Conservation (phyloP, 2,329 filamentous ascomycete species). For the Alternaria sp. region DNA sequence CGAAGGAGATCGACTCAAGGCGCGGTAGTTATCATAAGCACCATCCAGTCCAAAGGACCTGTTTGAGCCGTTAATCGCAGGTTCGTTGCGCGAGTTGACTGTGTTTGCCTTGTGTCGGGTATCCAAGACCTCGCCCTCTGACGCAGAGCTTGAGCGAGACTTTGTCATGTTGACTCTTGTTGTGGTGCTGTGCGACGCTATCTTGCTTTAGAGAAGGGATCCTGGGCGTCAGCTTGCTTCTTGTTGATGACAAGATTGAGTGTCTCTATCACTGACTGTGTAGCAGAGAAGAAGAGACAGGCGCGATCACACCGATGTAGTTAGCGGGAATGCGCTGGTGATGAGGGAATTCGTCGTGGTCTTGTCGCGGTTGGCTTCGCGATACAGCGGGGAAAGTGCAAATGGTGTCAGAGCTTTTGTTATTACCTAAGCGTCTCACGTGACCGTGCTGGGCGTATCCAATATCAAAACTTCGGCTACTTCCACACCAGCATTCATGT, state of each 20-base stretch:
- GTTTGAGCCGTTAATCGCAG: conserved; percentile 46
- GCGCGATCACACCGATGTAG: conserved; percentile 18
- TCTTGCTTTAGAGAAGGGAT: conserved; percentile 19
- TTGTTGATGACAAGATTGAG: conserved; percentile 35
- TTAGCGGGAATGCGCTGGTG: conserved; percentile 11
- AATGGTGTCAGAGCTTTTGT: conserved; percentile 15
- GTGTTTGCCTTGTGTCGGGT: conserved; percentile 48
- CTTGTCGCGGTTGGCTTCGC: conserved; percentile 17
- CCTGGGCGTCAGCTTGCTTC: conserved; percentile 44
- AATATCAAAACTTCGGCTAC: not conserved
- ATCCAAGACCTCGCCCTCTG: conserved; percentile 42
- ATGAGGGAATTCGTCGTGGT: conserved; percentile 22
- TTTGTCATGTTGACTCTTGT: conserved; percentile 28
- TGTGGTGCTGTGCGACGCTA: conserved; percentile 11
- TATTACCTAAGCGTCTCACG: conserved; percentile 10
- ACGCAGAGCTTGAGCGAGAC: conserved; percentile 39
- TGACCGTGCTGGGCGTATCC: not conserved
- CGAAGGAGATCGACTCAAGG: conserved; percentile 42
- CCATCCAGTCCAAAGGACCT: conserved; percentile 43
- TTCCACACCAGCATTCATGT: not conserved
- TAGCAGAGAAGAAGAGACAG: conserved; percentile 33
- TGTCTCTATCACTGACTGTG: conserved; percentile 50
- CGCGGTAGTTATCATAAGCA: conserved; percentile 36
- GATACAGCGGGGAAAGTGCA: conserved; percentile 22
- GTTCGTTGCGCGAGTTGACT: conserved; percentile 36